Percentiles rank a stretch among this genome's conserved stretches.
Conservation (phyloP, 2,329 filamentous ascomycete genomes). For the Coniochaeta prunicola region DNA sequence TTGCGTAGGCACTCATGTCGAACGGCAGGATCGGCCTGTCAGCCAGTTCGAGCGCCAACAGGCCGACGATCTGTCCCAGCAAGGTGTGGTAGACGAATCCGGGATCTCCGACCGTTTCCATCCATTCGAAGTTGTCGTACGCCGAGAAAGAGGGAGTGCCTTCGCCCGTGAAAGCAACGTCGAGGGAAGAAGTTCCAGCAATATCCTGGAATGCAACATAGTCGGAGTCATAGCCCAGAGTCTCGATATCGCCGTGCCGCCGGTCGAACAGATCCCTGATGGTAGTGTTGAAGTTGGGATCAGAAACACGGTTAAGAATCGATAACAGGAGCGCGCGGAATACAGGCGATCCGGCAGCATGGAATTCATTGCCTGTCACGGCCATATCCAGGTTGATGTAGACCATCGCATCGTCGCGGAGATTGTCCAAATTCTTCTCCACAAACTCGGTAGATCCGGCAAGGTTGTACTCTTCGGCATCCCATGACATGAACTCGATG, state of each 20-base stretch:
- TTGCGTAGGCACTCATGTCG: constrained; percentile 68
- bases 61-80: constrained; percentile 70
- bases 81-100: constrained; percentile 73
- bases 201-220: constrained; percentile 89
- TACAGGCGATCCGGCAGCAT: constrained; percentile 73
- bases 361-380: constrained; percentile 67
- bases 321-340: constrained; percentile 66
- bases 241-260: constrained; percentile 52
- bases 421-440: constrained; percentile 67
- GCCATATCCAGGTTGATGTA: constrained; percentile 90
- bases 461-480: constrained; percentile 86
- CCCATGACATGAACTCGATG: constrained; percentile 96
- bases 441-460: constrained; percentile 94
- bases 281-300: constrained; percentile 65
- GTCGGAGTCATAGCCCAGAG: constrained; percentile 70
- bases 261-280: constrained; percentile 72
- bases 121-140: constrained; percentile 87
- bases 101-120: constrained; percentile 72
- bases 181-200: constrained; percentile 79
- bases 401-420: constrained; percentile 70
- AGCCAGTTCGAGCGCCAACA: constrained; percentile 79
- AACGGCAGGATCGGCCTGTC: constrained; percentile 79
- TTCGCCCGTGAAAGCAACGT: constrained; percentile 68
- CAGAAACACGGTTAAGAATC: constrained; percentile 65
- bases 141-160: constrained; percentile 70